Percentiles rank a stretch among this genome's conserved stretches.
Conservation (phyloP, 139 green algal species). For the Haematococcus sp. region DNA sequence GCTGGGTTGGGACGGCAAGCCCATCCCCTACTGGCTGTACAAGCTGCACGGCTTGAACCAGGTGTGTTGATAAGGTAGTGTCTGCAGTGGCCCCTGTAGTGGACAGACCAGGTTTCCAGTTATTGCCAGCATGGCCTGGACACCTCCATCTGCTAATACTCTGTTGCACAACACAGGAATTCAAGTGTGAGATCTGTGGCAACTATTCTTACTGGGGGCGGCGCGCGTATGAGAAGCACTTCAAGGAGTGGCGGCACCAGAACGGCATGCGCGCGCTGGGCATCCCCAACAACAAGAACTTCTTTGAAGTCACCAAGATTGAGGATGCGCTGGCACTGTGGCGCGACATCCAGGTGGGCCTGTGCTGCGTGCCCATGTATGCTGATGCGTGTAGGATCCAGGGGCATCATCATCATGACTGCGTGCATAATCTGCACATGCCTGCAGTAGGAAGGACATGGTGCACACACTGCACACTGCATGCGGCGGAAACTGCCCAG, state of each 20-base stretch:
- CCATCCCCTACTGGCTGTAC: conserved; percentile 99
- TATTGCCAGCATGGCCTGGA: too few species aligned
- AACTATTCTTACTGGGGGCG: conserved; percentile 92
- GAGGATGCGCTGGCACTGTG: conserved; percentile 86
- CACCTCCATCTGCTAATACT: too few species aligned
- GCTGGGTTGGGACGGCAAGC: conserved; percentile 98
- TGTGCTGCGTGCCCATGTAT: too few species aligned
- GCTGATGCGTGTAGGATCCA: too few species aligned
- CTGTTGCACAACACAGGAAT: conserved; percentile 26
- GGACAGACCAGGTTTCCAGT: too few species aligned
- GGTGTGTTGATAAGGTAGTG: too few species aligned
- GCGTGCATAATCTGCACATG: too few species aligned
- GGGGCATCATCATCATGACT: too few species aligned
- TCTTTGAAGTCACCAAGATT: conserved; percentile 89
- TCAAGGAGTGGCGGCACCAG: conserved; percentile 90
- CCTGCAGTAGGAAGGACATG: too few species aligned
- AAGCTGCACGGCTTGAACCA: conserved; percentile 98
- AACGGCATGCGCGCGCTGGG: conserved; percentile 92
- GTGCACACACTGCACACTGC: too few species aligned
- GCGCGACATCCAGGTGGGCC: conserved; percentile 66
- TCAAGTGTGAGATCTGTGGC: conserved; percentile 96
- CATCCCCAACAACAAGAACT: conserved; percentile 96
- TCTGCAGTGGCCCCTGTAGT: conserved; percentile 15
- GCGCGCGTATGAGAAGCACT: conserved; percentile 96
- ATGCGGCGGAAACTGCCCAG: too few species aligned